These are phyloP conservation scores for Boletus coccyginus DNA, from an alignment of 768 basidiomycete genomes.

Conservation along the genomic window DNA sequence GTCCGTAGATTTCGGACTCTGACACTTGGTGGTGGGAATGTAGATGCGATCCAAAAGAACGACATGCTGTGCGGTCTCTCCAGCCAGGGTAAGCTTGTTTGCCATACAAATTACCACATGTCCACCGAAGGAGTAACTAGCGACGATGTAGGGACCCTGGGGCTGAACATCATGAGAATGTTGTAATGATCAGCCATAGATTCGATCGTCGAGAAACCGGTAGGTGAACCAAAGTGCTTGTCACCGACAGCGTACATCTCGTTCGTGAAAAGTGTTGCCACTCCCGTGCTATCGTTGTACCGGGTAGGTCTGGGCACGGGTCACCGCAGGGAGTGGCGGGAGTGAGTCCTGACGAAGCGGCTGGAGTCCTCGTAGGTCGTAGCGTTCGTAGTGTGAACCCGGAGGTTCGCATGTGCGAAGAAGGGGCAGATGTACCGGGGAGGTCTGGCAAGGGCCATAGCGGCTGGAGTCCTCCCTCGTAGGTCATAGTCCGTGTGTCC, in stretches of 20 bases:
- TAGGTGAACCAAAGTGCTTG: slow-evolving; percentile 29
- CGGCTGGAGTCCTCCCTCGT: too few relatives aligned
- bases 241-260: slow-evolving; percentile 35
- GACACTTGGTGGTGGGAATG: slow-evolving; percentile 26
- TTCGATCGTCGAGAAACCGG: slow-evolving; percentile 28
- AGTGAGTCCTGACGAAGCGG: too few relatives aligned
- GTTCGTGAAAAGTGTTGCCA: slow-evolving; percentile 23
- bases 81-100: slow-evolving; percentile 21
- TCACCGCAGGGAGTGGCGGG: too few relatives aligned
- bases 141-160: slow-evolving; percentile 25
- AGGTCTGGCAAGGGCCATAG: too few relatives aligned
- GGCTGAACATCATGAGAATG: slow-evolving; percentile 25
- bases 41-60: slow-evolving; percentile 31
- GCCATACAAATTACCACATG: slow-evolving; percentile 30
- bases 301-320: too few relatives aligned
- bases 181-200: slow-evolving; percentile 34
- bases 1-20: slow-evolving; percentile 30
- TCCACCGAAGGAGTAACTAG: slow-evolving; percentile 30
- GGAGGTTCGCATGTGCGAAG: too few relatives aligned
- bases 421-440: too few relatives aligned
- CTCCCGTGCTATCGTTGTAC: slow-evolving; percentile 21
- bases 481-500: too few relatives aligned
- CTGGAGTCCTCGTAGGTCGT: too few relatives aligned
- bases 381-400: too few relatives aligned
- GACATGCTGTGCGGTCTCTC: slow-evolving; percentile 24